Percentiles rank a stretch among this genome's conserved stretches.
phyloP scores from a whole-genome alignment of 139 green algal genomes.

The Nannochloris sp. region DNA sequence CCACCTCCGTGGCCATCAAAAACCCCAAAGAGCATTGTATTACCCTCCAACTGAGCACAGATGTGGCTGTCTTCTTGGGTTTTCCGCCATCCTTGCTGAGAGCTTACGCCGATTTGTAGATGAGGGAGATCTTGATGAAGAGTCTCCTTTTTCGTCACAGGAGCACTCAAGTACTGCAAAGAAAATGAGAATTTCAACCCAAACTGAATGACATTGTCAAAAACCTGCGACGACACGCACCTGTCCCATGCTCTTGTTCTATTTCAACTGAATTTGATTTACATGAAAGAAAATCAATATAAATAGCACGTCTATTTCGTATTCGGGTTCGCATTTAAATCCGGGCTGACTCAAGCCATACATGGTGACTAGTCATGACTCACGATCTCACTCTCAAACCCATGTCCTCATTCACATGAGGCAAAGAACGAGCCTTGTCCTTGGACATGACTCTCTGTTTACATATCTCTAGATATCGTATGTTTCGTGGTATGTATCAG shows the following conservation, averaged over 20 bases:
- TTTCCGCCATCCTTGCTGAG: slow-evolving; percentile 28
- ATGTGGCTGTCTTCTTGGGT: slow-evolving; percentile 31
- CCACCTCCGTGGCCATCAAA: slow-evolving; percentile 63
- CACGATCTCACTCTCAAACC: no score
- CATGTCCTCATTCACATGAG: no score
- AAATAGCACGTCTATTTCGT: no score
- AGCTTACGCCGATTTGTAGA: slow-evolving; percentile 14
- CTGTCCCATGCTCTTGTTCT: not conserved
- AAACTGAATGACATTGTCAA: not conserved
- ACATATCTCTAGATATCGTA: no score
- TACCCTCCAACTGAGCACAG: slow-evolving; percentile 2
- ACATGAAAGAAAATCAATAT: no score
- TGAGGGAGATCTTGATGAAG: not conserved
- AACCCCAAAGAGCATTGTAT: slow-evolving; percentile 66
- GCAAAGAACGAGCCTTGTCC: no score
- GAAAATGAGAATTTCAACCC: not conserved
- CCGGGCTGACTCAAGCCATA: no score
- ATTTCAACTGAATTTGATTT: no score
- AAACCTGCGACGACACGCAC: not conserved
- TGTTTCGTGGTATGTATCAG: not conserved
- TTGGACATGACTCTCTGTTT: no score
- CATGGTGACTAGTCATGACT: no score
- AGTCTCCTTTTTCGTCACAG: slow-evolving; percentile 18
- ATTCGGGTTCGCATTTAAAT: no score
- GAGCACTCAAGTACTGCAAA: slow-evolving; percentile 4